Percentiles rank a stretch among this genome's conserved stretches.
These are phyloP conservation scores for Crepidotus variabilis DNA, from an alignment of 768 basidiomycete species.

Conservation along the genomic window DNA sequence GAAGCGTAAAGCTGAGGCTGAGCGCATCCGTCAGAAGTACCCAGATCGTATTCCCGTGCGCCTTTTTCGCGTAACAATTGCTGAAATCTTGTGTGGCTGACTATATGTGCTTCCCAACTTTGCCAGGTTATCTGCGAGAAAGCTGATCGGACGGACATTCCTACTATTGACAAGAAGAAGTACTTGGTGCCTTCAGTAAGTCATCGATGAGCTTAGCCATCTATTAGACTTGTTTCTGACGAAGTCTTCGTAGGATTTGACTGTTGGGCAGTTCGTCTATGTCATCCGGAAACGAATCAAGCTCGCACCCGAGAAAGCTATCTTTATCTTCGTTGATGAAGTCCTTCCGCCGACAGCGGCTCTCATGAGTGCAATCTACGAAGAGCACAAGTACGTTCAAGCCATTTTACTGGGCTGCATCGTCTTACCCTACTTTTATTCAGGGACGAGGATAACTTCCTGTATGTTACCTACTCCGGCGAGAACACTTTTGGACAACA, in stretches of 20 bases:
- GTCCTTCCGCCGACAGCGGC: conserved; percentile 97
- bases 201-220: conserved; percentile 4
- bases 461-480: conserved; percentile 97
- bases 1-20: conserved; percentile 99
- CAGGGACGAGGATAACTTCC: conserved; percentile 98
- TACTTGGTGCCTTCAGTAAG: conserved; percentile 95
- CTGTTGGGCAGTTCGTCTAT: conserved; percentile 98
- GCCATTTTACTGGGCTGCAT: not conserved
- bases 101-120: conserved; percentile 9
- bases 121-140: conserved; percentile 98
- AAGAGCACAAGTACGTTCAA: conserved; percentile 92
- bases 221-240: not conserved
- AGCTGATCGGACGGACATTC: conserved; percentile 97
- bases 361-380: conserved; percentile 97
- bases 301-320: conserved; percentile 98
- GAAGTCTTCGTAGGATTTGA: conserved; percentile 65
- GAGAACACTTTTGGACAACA: conserved; percentile 90
- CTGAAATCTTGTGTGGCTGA: not conserved
- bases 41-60: conserved; percentile 95
- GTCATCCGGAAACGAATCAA: conserved; percentile 99
- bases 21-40: conserved; percentile 98
- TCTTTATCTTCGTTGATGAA: conserved; percentile 99
- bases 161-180: conserved; percentile 99
- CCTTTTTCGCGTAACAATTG: conserved; percentile 16
- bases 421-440: conserved; percentile 21